Base-by-base conservation (phyloP, 2,329 filamentous ascomycete genomes). In the Ophiostoma himal-ulmi region DNA sequence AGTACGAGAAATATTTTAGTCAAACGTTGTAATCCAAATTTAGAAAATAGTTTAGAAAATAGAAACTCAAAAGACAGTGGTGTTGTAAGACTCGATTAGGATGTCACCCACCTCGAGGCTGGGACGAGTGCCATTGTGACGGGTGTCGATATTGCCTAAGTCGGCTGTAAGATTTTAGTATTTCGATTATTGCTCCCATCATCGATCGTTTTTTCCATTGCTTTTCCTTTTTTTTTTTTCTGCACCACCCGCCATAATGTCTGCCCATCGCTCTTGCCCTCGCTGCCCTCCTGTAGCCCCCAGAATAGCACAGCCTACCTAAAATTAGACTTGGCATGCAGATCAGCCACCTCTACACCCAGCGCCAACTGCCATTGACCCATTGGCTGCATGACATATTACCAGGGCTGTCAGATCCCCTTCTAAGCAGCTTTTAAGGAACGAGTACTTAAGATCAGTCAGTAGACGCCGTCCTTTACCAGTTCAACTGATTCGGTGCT, bases 271-370 rank as follows among this genome's bases (percentile, higher is more conserved):
- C 52, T 26, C 60, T 17, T 64, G 8, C 54, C 26, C 22, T 22
- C 54, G 48, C 48, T 60, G n/a, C 41, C 66, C 37, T 69, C 67
- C 60, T 17, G 52, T 14, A 57, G 52, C 17, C 60, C 34, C 67
- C 34, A 39, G 20, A 67, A 62, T 54, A 57, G 70, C 65, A 70
- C 68, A 68, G 68, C 54, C 70, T 54, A 22, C 57, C 70, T 70
- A 71, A 66, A 70, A 60, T 66, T 71, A 71, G 68, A 71, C 68
- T 68, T 69, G 64, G 70, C 60, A 60, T 69, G 70, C 70, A 67
- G 70, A 34, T 13, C 60, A 34, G 6, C 14, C 60, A 64, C 30
- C 7, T n/a, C 17, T 64, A 10, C 65, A 26, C n/a, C 52, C 52
- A 57, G 52, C 52, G 52, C 22, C 52, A 57, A 26, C 52, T n/a